Base-by-base conservation (phyloP, 495 filamentous ascomycete species). In the Aspergillus nidulans region DNA sequence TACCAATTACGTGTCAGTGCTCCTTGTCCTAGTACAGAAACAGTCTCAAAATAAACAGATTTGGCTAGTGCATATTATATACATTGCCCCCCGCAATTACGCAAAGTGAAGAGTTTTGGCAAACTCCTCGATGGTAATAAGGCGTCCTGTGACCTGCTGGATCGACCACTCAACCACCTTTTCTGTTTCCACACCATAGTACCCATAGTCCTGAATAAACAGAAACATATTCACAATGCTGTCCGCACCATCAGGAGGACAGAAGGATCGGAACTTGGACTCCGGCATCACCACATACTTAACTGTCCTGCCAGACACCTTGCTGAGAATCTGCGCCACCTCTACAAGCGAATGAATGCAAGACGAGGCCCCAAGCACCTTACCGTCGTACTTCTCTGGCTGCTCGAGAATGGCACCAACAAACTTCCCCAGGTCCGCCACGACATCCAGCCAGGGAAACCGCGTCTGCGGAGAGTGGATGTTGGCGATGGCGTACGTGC, bases 381-480 rank as follows among this genome's bases (percentile, higher is more conserved):
- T 73, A n/a, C 78, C 78, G 25, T 65, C 69, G 57, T 72, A 80
- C 56, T 69, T 72, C 15, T 74, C 73, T 4, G 71, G 72, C n/a
- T 76, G 67, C 10, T 66, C 65, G 6, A 82, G 57, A 5, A 80
- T 74, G 9, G 77, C 68, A 7, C 71, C 76, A n/a, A 82, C 63
- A 57, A 72, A 81, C 42, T 74, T 77, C 1, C 77, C 81, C 6
- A 68, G 68, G 55, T 82, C 77, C 5, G 59, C 67, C 6, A 45
- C 65, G 12, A 67, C 68, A 58, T 80, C 72, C 52, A 82, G 70
- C 24, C 74, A 46, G 9, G 81, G 78, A 0, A 73, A 21, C 55
- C 60, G 36, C 10, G 66, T 66, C 9, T 65, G 52, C 9, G 66
- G 62, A 10, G 62, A 66, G 30, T 46, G 47, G 39, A 57, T 52